Conservation (phyloP, 2,329 filamentous ascomycete genomes). For the Diplodia intermedia region DNA sequence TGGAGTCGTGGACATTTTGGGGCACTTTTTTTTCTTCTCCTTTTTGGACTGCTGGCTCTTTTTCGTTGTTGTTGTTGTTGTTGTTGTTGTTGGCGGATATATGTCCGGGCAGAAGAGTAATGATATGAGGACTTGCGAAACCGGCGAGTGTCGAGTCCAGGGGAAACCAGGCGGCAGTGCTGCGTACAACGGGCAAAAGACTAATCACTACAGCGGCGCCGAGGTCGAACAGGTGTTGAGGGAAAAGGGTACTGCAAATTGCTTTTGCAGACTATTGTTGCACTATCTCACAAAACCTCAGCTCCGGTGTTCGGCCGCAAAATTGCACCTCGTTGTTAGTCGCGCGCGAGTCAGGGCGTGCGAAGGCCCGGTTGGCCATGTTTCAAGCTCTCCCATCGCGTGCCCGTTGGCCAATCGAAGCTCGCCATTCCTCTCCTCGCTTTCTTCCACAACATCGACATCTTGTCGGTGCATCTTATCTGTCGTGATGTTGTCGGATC, state of each 20-base stretch:
- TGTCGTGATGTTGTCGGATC: background rate
- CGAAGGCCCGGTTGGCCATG: background rate
- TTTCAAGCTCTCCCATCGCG: background rate
- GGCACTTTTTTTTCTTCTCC: background rate
- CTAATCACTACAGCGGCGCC: background rate
- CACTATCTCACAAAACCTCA: background rate
- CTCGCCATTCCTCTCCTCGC: background rate
- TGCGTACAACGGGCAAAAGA: background rate
- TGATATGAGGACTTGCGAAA: background rate
- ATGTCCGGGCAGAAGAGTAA: background rate
- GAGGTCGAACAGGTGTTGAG: background rate
- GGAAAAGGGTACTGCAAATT: background rate
- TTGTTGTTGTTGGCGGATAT: background rate
- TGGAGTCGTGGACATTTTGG: background rate
- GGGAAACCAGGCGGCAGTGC: background rate
- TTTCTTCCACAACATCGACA: background rate
- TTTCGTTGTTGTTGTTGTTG: background rate
- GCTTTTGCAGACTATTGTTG: background rate
- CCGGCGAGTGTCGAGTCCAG: background rate
- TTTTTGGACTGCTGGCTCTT: background rate
- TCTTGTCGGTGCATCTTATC: background rate
- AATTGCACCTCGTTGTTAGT: background rate
- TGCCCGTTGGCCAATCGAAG: background rate
- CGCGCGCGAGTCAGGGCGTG: slow-evolving; percentile 1
- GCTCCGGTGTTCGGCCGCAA: slow-evolving; percentile 25